A percentile compares a stretch with the other conserved stretches of the same genome.
Evolutionary conservation across 2,329 filamentous ascomycete genomes (phyloP).

Genomic region (Fusarium tupiense): DNA sequence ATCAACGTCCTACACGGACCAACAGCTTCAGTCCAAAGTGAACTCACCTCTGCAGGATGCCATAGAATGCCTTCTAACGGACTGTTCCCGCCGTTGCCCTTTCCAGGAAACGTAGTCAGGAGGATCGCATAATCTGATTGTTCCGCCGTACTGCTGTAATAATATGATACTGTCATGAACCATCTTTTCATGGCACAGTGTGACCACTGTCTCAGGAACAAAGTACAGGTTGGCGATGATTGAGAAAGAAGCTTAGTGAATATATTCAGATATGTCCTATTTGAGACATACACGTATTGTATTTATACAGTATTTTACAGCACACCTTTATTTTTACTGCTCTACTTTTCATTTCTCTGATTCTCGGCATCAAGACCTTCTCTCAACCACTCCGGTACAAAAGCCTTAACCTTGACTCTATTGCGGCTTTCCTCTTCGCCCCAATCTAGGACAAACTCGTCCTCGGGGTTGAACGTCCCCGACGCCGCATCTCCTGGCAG

Average conservation of each 20-base stretch:
- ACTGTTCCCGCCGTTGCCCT: background rate
- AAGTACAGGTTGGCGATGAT: background rate
- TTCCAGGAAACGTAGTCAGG: background rate
- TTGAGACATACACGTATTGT: background rate
- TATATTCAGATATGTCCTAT: constrained; percentile 22
- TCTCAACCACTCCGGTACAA: constrained; percentile 82
- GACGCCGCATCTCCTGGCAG: constrained; percentile 75
- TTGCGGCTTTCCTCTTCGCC: constrained; percentile 53
- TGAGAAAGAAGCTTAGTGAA: background rate
- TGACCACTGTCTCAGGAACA: background rate
- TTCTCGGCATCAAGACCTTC: constrained; percentile 49
- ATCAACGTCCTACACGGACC: background rate
- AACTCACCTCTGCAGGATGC: background rate
- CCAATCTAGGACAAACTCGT: constrained; percentile 70
- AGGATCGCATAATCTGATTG: background rate
- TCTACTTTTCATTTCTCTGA: constrained; percentile 28
- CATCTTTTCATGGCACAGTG: background rate
- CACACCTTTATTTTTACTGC: background rate
- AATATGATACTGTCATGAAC: background rate
- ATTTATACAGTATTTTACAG: constrained; percentile 27
- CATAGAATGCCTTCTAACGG: background rate
- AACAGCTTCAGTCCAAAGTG: background rate
- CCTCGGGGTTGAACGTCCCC: constrained; percentile 68
- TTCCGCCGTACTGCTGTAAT: background rate
- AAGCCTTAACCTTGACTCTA: constrained; percentile 73